A percentile compares a stretch with the other conserved stretches of the same genome.
Evolutionary conservation across 345 rosid species (phyloP).

Genomic region (Sisymbrium irio): DNA sequence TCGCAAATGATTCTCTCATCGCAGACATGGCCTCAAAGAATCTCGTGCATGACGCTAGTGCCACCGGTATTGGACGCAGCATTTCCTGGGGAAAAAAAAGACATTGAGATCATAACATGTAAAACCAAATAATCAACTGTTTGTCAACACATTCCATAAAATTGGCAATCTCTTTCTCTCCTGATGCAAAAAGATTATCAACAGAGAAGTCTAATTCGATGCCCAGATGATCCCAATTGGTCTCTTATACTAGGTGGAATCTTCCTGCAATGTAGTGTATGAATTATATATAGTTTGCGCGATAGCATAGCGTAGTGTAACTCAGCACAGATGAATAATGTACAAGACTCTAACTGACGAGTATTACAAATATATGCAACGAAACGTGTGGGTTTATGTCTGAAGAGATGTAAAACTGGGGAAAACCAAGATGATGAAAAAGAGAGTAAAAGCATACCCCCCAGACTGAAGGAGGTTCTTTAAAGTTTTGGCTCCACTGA

Average conservation of each 20-base stretch:
- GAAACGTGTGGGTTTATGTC: not conserved
- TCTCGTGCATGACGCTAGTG: conserved; percentile 94
- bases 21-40: conserved; percentile 99
- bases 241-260: not conserved
- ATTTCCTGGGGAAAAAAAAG: conserved; percentile 57
- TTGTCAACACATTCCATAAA: not conserved
- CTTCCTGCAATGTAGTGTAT: not conserved
- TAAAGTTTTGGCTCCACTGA: conserved; percentile 97
- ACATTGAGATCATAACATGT: not conserved
- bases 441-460: conserved; percentile 55
- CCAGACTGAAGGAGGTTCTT: conserved; percentile 97
- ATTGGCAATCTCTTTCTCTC: not conserved
- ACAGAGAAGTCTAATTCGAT: not conserved
- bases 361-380: not conserved
- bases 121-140: not conserved
- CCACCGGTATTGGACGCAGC: conserved; percentile 98
- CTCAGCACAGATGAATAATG: not conserved
- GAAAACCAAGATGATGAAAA: conserved; percentile 14
- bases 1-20: conserved; percentile 94
- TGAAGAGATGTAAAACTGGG: not conserved
- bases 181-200: not conserved
- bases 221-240: not conserved
- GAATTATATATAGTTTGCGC: not conserved
- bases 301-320: not conserved
- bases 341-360: not conserved